Base-by-base conservation (phyloP, 2,329 filamentous ascomycete species). In the Furcasterigmium sp. region DNA sequence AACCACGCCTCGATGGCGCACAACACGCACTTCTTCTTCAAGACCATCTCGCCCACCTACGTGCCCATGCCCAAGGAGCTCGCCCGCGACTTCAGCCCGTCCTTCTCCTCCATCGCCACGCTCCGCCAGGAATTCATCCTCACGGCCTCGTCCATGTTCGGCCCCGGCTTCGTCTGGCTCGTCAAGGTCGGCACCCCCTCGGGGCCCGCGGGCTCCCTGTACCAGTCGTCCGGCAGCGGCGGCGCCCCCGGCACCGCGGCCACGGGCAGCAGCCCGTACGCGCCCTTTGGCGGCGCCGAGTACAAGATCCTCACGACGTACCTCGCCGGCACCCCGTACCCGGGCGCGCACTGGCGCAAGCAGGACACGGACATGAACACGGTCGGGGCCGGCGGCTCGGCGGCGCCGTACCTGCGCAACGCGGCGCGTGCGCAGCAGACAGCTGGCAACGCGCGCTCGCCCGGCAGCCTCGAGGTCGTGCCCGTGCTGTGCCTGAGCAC, bases 1-100 rank as follows among this genome's bases (percentile, higher is more conserved):
- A 98, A 97, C 78, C 81, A 94, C 64, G 93, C 93, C 64, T 95
- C 88, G 56, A 95, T 95, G 87, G 87, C 89, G 44, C 85, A 87
- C 76, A 97, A 97, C 79, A 96, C 82, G 63, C 71, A 82, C 61
- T 85, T 89, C 73, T 91, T 89, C 78, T 91, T 91, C 76, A 63
- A 78, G 53, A 67, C 73, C 57, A 60, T 70, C 50, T 55, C 62
- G 43, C 65, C 66, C 43, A 42, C 49, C 62, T 75, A 59, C 43
- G 69, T 63, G 38, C 55, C 64, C 51, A 84, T 87, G 52, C 80
- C 79, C 46, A 59, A 67, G 2, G 51, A 58, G 35, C 77, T 94
- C 47, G 64, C 72, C 55, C 52, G 59, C 45, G 73, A 77, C 44
- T 80, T 97, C 54, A 72, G 78, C 56, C 68, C 71, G 52, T 81